phyloP scores from a whole-genome alignment of 768 basidiomycete genomes.

The Tricholoma furcatifolium region DNA sequence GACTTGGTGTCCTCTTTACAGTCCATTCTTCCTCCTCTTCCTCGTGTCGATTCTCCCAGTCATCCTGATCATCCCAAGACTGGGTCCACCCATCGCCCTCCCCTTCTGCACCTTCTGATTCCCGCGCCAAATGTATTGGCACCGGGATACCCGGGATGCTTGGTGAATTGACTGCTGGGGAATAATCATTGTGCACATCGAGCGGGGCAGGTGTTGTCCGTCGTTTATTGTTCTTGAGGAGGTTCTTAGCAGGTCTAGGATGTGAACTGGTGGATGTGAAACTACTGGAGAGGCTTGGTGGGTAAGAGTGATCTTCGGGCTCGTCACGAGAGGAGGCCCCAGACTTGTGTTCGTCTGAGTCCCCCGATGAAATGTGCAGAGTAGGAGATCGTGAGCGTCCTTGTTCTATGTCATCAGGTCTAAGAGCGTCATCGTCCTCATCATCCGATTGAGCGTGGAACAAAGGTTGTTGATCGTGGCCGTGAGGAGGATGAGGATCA shows the following conservation, averaged over 20 bases:
- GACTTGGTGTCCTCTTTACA: too few relatives aligned
- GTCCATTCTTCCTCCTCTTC: constrained; percentile 54
- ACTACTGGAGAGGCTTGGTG: constrained; percentile 52
- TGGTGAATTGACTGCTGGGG: constrained; percentile 36
- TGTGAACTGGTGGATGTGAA: constrained; percentile 34
- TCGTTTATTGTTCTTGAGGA: constrained; percentile 39
- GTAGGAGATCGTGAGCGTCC: constrained; percentile 34
- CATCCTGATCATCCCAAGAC: constrained; percentile 49
- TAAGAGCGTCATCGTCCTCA: constrained; percentile 47
- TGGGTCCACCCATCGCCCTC: constrained; percentile 42
- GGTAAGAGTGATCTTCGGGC: constrained; percentile 55
- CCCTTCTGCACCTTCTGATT: constrained; percentile 7
- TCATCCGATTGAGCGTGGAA: constrained; percentile 52
- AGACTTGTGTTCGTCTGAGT: constrained; percentile 38
- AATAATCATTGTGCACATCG: constrained; percentile 27
- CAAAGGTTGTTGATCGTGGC: constrained; percentile 57
- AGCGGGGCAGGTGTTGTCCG: constrained; percentile 41
- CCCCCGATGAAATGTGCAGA: constrained; percentile 21
- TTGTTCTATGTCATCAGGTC: constrained; percentile 45
- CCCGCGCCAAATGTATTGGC: constrained; percentile 13
- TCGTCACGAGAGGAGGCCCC: constrained; percentile 32
- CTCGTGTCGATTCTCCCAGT: constrained; percentile 49
- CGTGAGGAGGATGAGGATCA: constrained; percentile 33
- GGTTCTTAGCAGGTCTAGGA: constrained; percentile 31
- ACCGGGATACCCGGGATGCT: constrained; percentile 12